Base-by-base conservation (phyloP, 2,329 filamentous ascomycete species). In the Hypoxylon rubiginosum region DNA sequence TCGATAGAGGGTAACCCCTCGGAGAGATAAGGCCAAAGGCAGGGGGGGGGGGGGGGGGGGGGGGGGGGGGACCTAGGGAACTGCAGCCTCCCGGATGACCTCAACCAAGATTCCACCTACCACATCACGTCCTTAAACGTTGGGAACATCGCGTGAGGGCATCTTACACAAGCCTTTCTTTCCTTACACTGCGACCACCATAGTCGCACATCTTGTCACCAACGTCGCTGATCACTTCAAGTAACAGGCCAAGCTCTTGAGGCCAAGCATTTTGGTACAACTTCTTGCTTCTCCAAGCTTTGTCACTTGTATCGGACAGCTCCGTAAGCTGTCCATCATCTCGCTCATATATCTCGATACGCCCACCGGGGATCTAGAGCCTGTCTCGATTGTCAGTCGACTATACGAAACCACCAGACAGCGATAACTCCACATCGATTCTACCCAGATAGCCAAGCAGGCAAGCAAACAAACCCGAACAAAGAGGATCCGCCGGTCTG, bases 71-170 rank as follows among this genome's bases (percentile, higher is more conserved):
- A n/a, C n/a, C n/a, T 58, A 58, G 58, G 21, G 53, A 28, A 46
- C 28, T 62, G 46, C 49, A 53, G 48, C 46, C 36, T 58, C 28
- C 54, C 62, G 28, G 55, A 66, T 68, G 66, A 65, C 66, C 58
- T 68, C 66, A 68, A 54, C 41, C 43, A 34, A 49, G 28, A 34
- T 58, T 46, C 65, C 32, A 53, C 46, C 57, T 58, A 43, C 39
- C 17, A 43, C 39, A 3, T 9, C 39, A 43, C 39, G 7, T 43
- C 39, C n/a, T 17, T 6, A 8, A 19, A 19, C 39, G 17, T 19
- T 19, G 39, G n/a, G n/a, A 43, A 43, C 21, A 66, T 58, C 64
- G 58, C 48, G 48, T 63, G 64, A 66, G 59, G 24, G 45, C 49
- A 24, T 49, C 13, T 19, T 19, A 43, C 17, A 19, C n/a, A 43